Evolutionary conservation across 2,329 filamentous ascomycete species (phyloP).

Genomic region (Chaetomium globosum): DNA sequence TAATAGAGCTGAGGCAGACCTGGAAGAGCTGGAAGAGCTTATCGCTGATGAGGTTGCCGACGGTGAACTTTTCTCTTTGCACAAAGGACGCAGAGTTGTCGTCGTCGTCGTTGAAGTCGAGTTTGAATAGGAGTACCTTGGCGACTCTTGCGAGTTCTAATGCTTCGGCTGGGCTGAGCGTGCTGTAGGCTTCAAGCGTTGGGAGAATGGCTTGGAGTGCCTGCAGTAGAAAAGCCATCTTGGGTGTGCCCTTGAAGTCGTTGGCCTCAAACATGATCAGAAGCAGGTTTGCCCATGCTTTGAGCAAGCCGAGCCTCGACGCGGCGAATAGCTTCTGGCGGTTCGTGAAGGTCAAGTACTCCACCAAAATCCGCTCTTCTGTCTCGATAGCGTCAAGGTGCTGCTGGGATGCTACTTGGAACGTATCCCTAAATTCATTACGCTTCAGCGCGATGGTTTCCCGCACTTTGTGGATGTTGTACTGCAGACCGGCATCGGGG

Average conservation of each 20-base stretch:
- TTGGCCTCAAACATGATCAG: conserved; percentile 81
- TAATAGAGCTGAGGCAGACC: conserved; percentile 76
- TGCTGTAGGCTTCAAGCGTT: conserved; percentile 77
- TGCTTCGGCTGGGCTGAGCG: conserved; percentile 69
- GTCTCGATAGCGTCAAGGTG: conserved; percentile 55
- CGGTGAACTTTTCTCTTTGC: conserved; percentile 46
- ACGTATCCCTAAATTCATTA: conserved; percentile 59
- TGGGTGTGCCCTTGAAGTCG: conserved; percentile 72
- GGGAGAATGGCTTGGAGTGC: conserved; percentile 85
- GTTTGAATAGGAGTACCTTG: conserved; percentile 69
- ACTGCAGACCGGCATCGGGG: conserved; percentile 60
- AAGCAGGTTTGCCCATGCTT: conserved; percentile 81
- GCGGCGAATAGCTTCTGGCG: conserved; percentile 60
- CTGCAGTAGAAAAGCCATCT: conserved; percentile 79
- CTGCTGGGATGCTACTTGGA: conserved; percentile 53
- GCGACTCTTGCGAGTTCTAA: conserved; percentile 77
- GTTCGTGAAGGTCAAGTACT: conserved; percentile 66
- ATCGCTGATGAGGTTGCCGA: conserved; percentile 68
- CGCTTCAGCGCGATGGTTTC: conserved; percentile 74
- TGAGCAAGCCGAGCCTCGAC: conserved; percentile 68
- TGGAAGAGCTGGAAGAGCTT: conserved; percentile 92
- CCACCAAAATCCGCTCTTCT: conserved; percentile 63
- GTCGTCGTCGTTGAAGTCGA: conserved; percentile 57
- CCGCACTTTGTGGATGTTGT: conserved; percentile 70
- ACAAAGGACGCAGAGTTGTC: conserved; percentile 39